Conservation (phyloP, 495 filamentous ascomycete genomes). For the Lasiosphaeria ovina region DNA sequence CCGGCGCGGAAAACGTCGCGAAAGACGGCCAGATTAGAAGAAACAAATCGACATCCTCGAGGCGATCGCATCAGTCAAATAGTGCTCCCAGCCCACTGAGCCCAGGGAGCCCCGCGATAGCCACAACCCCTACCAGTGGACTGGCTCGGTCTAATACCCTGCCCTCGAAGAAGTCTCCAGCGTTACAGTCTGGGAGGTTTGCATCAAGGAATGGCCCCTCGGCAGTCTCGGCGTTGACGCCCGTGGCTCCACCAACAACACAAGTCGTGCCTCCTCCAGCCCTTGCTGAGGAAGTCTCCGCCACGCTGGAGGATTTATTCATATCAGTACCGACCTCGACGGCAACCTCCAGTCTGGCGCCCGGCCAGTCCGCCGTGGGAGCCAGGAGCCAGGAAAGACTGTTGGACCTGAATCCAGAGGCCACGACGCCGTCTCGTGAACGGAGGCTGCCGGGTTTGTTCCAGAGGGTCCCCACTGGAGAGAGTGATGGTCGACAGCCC, state of each 20-base stretch:
- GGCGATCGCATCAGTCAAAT: conserved; percentile 69
- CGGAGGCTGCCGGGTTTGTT: conserved; percentile 68
- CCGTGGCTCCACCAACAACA: conserved; percentile 20
- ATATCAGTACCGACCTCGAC: conserved; percentile 13
- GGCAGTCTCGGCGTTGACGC: conserved; percentile 32
- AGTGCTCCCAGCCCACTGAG: conserved; percentile 70
- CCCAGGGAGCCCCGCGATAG: conserved; percentile 65
- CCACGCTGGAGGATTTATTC: conserved; percentile 21
- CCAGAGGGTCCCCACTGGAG: conserved; percentile 60
- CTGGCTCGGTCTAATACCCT: conserved; percentile 91
- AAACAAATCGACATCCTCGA: conserved; percentile 72
- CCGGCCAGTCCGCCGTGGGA: conserved; percentile 19
- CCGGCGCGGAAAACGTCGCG: conserved; percentile 77
- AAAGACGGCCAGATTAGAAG: conserved; percentile 75
- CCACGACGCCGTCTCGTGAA: conserved; percentile 66
- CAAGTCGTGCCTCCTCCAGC: conserved; percentile 20
- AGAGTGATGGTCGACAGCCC: conserved; percentile 65
- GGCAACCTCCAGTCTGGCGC: conserved; percentile 14
- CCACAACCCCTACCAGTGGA: conserved; percentile 54
- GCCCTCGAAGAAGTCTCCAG: conserved; percentile 88
- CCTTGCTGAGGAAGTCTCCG: conserved; percentile 28
- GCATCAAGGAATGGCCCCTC: conserved; percentile 33
- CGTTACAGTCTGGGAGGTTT: conserved; percentile 54
- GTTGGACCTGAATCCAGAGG: conserved; percentile 38
- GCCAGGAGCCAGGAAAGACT: conserved; percentile 52